Evolutionary conservation across 2,329 filamentous ascomycete genomes (phyloP).

Genomic region (Aspergillus aculeatus): DNA sequence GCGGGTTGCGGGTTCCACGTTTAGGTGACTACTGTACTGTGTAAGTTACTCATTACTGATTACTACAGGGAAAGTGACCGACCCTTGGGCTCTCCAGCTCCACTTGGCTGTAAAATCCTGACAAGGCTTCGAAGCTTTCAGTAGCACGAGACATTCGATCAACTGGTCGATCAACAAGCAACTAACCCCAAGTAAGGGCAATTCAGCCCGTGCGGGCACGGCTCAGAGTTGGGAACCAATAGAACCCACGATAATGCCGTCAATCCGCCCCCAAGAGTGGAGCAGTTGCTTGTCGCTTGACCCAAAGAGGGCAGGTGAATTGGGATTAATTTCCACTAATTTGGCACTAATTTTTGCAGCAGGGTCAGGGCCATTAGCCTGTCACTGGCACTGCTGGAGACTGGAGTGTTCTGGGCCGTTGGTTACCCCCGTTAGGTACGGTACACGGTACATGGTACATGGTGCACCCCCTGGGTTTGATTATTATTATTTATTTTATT

Average conservation of each 20-base stretch:
- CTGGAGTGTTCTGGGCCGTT: neutral
- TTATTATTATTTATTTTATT: neutral
- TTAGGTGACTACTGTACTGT: neutral
- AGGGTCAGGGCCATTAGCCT: conserved; percentile 6
- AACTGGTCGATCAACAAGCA: neutral
- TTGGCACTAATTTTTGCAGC: neutral
- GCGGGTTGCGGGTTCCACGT: neutral
- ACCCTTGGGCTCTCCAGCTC: neutral
- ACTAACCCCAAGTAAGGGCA: conserved; percentile 3
- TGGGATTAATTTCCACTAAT: too few species aligned
- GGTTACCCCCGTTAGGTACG: too few species aligned
- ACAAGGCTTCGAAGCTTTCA: conserved; percentile 20
- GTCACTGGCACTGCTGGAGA: neutral
- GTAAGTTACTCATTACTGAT: too few species aligned
- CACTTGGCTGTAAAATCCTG: conserved; percentile 1
- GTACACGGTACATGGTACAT: too few species aligned
- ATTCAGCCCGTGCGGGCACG: conserved; percentile 20
- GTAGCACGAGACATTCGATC: conserved; percentile 24
- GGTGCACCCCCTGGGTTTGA: too few species aligned
- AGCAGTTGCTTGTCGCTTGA: neutral
- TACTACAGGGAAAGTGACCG: neutral
- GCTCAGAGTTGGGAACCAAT: conserved; percentile 8
- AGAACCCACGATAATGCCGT: neutral
- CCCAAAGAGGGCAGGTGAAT: neutral
- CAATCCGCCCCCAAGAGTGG: neutral